Percentiles rank a stretch among this genome's conserved stretches.
phyloP scores from a whole-genome alignment of 345 rosid genomes.

The Mangifera indica region DNA sequence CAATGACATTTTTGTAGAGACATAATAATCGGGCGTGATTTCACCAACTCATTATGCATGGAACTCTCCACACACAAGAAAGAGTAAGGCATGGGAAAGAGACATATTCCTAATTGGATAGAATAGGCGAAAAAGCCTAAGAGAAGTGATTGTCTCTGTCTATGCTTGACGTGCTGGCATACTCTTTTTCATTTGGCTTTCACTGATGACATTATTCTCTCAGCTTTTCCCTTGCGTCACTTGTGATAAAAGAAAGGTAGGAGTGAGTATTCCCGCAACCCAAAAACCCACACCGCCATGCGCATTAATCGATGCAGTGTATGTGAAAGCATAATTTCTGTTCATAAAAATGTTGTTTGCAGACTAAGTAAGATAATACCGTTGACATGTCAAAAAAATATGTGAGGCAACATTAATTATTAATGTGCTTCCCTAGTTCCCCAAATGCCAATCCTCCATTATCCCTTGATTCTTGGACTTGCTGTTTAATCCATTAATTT shows the following conservation, averaged over 20 bases:
- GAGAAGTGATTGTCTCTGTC: conserved; percentile 13
- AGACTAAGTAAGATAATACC: conserved; percentile 28
- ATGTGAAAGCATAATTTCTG: conserved; percentile 32
- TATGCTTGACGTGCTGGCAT: conserved; percentile 23
- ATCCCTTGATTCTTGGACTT: conserved; percentile 17
- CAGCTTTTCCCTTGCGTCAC: conserved; percentile 12
- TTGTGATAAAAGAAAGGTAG: conserved; percentile 19
- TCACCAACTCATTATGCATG: conserved; percentile 30
- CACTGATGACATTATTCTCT: neutral
- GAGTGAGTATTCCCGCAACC: conserved; percentile 2
- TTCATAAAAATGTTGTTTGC: conserved; percentile 30
- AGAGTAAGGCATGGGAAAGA: conserved; percentile 16
- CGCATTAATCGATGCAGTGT: conserved; percentile 26
- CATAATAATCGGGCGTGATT: conserved; percentile 66
- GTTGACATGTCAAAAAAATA: conserved; percentile 26
- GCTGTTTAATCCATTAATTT: neutral
- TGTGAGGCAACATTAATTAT: conserved; percentile 33
- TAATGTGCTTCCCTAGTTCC: conserved; percentile 19
- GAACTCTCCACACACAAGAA: conserved; percentile 4
- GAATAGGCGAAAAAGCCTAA: neutral
- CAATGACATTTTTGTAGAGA: conserved; percentile 34
- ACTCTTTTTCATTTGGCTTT: conserved; percentile 17
- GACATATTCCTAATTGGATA: neutral
- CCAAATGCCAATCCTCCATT: conserved; percentile 27
- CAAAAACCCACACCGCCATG: conserved; percentile 20